A percentile compares a stretch with the other conserved stretches of the same genome.
Conservation (phyloP, 495 filamentous ascomycete species). For the Penicillium nucicola region DNA sequence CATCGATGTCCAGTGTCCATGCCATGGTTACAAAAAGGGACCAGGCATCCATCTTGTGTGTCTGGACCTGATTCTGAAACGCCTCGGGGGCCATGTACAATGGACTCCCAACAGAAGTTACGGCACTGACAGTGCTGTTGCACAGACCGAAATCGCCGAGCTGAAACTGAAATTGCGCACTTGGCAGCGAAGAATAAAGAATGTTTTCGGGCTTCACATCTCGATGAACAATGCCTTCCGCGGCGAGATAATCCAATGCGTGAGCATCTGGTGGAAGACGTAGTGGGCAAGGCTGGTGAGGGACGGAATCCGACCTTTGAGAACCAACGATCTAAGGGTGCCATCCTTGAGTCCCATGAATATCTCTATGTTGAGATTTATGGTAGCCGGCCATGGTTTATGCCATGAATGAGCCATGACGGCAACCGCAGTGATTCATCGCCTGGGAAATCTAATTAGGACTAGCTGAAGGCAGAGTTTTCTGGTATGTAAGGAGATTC, state of each 20-base stretch:
- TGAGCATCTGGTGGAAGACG: too few relatives aligned
- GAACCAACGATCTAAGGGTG: slow-evolving; percentile 13
- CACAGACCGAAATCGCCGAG: slow-evolving; percentile 13
- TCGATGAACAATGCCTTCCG: slow-evolving; percentile 10
- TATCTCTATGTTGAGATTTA: too few relatives aligned
- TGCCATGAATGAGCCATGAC: too few relatives aligned
- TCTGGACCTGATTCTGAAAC: slow-evolving; percentile 19
- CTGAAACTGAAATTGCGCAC: slow-evolving; percentile 3
- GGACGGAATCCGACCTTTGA: slow-evolving; percentile 3
- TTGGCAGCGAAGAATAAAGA: slow-evolving; percentile 8
- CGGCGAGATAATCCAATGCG: not conserved
- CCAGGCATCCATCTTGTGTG: slow-evolving; percentile 39
- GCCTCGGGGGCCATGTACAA: slow-evolving; percentile 8
- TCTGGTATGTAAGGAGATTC: too few relatives aligned
- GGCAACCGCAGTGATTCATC: too few relatives aligned
- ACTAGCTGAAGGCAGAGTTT: too few relatives aligned
- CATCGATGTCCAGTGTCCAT: slow-evolving; percentile 15
- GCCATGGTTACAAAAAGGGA: slow-evolving; percentile 40
- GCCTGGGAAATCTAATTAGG: too few relatives aligned
- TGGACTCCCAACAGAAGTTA: not conserved
- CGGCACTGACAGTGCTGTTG: not conserved
- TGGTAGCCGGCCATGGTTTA: too few relatives aligned
- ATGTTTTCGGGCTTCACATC: slow-evolving; percentile 19
- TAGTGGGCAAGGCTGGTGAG: too few relatives aligned
- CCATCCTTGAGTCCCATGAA: slow-evolving; percentile 21